phyloP scores from a whole-genome alignment of 805 yeast genomes.

The Sugiyamaella qingdaonensis region DNA sequence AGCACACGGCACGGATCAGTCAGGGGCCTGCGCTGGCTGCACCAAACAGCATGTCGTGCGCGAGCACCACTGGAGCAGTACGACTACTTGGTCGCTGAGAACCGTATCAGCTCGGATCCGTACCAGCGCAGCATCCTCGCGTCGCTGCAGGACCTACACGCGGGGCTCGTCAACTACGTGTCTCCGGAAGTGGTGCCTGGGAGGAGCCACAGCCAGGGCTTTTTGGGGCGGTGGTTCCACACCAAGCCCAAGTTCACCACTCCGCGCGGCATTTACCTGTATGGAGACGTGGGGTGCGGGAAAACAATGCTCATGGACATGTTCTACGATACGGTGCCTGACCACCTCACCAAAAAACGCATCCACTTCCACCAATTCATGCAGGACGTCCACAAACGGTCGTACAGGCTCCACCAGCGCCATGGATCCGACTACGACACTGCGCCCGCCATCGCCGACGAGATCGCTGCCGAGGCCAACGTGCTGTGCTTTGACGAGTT shows the following conservation, averaged over 20 bases:
- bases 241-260: conserved; percentile 14
- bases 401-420: conserved; percentile 64
- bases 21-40: not conserved
- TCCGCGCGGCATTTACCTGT: conserved; percentile 86
- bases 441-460: conserved; percentile 78
- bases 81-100: conserved; percentile 31
- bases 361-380: conserved; percentile 95
- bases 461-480: conserved; percentile 69
- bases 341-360: conserved; percentile 69
- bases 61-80: conserved; percentile 32
- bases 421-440: conserved; percentile 76
- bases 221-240: conserved; percentile 27
- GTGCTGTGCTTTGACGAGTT: conserved; percentile 94
- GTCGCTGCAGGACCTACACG: conserved; percentile 57
- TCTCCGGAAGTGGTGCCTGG: conserved; percentile 60
- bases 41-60: not conserved
- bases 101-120: conserved; percentile 55
- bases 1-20: not conserved
- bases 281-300: conserved; percentile 98
- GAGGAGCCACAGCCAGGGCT: conserved; percentile 32
- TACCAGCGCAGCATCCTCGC: conserved; percentile 73
- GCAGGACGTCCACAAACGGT: conserved; percentile 87
- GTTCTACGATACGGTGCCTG: conserved; percentile 80
- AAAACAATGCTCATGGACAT: conserved; percentile 98
- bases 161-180: conserved; percentile 46